A percentile compares a stretch with the other conserved stretches of the same genome.
Evolutionary conservation across 2,329 filamentous ascomycete genomes (phyloP).

Genomic region (Aspergillus proliferans): DNA sequence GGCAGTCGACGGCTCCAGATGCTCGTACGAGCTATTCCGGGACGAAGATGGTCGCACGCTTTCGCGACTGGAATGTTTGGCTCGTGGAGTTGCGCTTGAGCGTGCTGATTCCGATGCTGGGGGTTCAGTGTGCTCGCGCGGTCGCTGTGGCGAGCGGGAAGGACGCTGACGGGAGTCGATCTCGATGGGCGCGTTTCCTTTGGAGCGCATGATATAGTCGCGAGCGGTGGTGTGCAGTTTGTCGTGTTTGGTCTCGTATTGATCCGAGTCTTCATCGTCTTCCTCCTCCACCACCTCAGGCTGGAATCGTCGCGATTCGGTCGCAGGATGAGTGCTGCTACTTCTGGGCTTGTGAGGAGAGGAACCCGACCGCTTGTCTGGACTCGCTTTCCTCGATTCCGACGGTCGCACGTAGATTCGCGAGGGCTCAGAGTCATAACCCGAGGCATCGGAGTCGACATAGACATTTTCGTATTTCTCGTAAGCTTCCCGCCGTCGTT

Average conservation of each 20-base stretch:
- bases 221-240: conserved; percentile 24
- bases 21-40: conserved; percentile 26
- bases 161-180: conserved; percentile 19
- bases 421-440: conserved; percentile 27
- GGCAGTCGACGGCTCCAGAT: conserved; percentile 18
- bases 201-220: conserved; percentile 36
- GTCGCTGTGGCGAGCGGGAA: conserved; percentile 28
- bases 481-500: conserved; percentile 35
- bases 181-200: conserved; percentile 15
- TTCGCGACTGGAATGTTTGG: conserved; percentile 7
- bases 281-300: conserved; percentile 9
- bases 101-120: conserved; percentile 26
- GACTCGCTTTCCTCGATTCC: conserved; percentile 12
- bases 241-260: conserved; percentile 28
- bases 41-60: conserved; percentile 22
- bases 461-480: conserved; percentile 32
- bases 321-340: conserved; percentile 13
- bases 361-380: no score
- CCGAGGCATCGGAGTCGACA: conserved; percentile 27
- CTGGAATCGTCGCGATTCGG: conserved; percentile 4
- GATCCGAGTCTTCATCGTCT: conserved; percentile 20
- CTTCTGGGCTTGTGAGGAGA: conserved; percentile 16
- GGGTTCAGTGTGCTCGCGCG: conserved; percentile 24
- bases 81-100: conserved; percentile 25
- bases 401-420: conserved; percentile 16